Base-by-base conservation (phyloP, 192 early-diverging fungal species). In the Phycomyces blakesleeanus region DNA sequence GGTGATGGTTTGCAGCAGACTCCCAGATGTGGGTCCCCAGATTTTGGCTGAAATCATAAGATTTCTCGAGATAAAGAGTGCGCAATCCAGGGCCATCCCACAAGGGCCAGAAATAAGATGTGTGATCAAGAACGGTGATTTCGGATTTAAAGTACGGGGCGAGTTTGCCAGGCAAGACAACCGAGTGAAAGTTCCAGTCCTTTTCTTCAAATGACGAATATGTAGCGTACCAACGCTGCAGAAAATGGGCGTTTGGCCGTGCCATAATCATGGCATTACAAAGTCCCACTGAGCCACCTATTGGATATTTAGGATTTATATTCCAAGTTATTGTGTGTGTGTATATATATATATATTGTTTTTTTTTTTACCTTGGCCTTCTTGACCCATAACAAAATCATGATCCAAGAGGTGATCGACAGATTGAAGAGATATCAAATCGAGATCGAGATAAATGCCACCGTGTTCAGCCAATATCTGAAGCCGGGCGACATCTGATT, bases 401-500 rank as follows among this genome's bases (percentile, higher is more conserved):
- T 79, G 49, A 34, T 77, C 63, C 29, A 84, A 56, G 8, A 84
- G 52, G 37, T 69, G 55, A 59, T 84, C 82, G 4, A 84, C 51
- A 15, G 76, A 60, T 53, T 72, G 74, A 16, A 78, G 16, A 12
- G 73, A 64, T 22, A 83, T 66, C 1, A 81, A 68, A 61, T 84
- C 83, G 37, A 84, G 41, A 65, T 84, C 83, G 6, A 81, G 56
- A 29, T 84, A 84, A 18, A 84, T 84, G 11, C 83, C 83, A 24
- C 83, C 83, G 39, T 58, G 76, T 16, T 69, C 34, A 15, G 63
- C 41, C 22, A 84, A 44, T 1, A 64, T 72, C 6, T 73, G 63
- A 42, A 84, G 40, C 16, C 83, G 74, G 21, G 84, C 29, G 1
- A 82, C 65, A 54, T 84, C 83, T 0, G 79, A 71, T 38, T 68